Evolutionary conservation across 306 rosid species (phyloP).

Genomic region (Cicer yamashitae): DNA sequence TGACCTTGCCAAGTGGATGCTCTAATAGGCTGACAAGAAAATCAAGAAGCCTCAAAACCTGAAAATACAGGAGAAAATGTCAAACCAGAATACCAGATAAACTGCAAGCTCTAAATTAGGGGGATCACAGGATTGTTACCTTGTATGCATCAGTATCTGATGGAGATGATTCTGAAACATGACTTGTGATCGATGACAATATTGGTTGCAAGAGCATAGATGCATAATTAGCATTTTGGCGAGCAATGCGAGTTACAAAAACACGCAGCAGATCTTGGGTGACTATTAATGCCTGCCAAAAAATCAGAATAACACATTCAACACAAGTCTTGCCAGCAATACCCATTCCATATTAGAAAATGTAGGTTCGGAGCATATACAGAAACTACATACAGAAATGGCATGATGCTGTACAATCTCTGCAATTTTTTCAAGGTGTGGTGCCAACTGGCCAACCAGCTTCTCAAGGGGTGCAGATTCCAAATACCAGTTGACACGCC

Average conservation of each 20-base stretch:
- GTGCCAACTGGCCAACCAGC: conserved; percentile 73
- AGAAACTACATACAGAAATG: conserved; percentile 77
- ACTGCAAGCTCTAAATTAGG: conserved; percentile 22
- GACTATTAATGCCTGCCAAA: conserved; percentile 73
- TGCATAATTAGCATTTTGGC: conserved; percentile 65
- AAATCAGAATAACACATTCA: conserved; percentile 35
- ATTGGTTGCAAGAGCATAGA: conserved; percentile 71
- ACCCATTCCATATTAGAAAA: conserved; percentile 31
- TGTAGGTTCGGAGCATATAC: conserved; percentile 34
- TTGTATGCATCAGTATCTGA: conserved; percentile 78
- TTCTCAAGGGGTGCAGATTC: conserved; percentile 76
- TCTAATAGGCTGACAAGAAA: conserved; percentile 88
- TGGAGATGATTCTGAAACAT: conserved; percentile 59
- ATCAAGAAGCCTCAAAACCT: conserved; percentile 90
- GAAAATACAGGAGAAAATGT: conserved; percentile 44
- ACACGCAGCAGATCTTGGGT: conserved; percentile 93
- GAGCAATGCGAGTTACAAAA: conserved; percentile 73
- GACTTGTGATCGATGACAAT: conserved; percentile 63
- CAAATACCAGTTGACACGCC: conserved; percentile 86
- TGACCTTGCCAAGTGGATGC: conserved; percentile 93
- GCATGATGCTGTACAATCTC: conserved; percentile 90
- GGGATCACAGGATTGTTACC: conserved; percentile 51
- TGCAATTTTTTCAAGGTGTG: conserved; percentile 80
- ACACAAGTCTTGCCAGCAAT: conserved; percentile 34
- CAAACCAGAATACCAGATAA: conserved; percentile 40